Evolutionary conservation across 164 flowering plant species (phyloP), one percentile per base, ranked within the genome.

Genomic region (Stephania yunnanensis): DNA sequence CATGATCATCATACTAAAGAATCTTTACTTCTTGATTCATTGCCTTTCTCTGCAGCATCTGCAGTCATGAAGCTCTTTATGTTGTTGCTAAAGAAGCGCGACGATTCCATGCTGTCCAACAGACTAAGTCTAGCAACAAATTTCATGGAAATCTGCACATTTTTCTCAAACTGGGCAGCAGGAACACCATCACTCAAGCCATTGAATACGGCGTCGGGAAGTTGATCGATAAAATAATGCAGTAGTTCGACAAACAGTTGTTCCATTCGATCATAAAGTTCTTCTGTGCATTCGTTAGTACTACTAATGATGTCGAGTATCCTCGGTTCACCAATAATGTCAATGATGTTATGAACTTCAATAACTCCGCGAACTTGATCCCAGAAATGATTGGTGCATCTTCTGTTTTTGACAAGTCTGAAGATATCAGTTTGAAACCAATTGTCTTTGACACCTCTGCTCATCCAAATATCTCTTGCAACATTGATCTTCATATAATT

Each of bases 131-230:
- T 71, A 64, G 20, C 52, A 5, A 71, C 7, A 19, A 52, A 7
- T 71, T 50, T 53, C 17, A 48, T 52, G 45, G 42, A n/a, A 20
- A 50, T 44, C 30, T n/a, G 52, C 3, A 30, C 45, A 25, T 42
- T 71, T 3, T 31, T 31, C 36, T 31, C 36, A 31, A 31, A 31
- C 36, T 31, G 36, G 2, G 3, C 36, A 31, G 10, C 63, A 50
- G 15, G 5, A 8, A 13, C 7, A 45, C 74, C 52, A 53, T 69
- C 74, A 3, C 6, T 7, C 2, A 76, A 29, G 13, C 66, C 70
- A 19, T 65, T 71, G 74, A 65, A 20, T 64, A 76, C 64, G 17
- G 70, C 65, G 1, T 11, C 8, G 50, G 74, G 74, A 1, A 76
- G 70, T 30, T 25, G n/a, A 19, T 13, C 17, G 3, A 71, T 63